These are phyloP conservation scores for Candida peoriensis DNA, from an alignment of 805 yeast genomes.

Conservation along the genomic window DNA sequence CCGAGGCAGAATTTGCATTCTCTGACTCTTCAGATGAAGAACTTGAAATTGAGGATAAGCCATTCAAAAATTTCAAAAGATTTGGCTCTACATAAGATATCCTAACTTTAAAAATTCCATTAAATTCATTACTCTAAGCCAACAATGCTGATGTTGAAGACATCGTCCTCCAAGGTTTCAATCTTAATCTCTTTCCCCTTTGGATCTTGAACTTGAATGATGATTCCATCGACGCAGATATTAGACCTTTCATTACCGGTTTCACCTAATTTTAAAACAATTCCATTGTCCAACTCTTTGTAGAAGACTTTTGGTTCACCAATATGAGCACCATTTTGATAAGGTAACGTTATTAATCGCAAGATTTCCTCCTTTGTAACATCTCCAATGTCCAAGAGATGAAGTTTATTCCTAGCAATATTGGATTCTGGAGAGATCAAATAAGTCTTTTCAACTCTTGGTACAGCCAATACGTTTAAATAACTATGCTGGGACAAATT, in stretches of 20 bases:
- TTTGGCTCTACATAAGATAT: background rate
- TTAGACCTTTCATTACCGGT: conserved; percentile 11
- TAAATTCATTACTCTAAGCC: background rate
- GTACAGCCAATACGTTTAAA: conserved; percentile 12
- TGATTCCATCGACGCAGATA: conserved; percentile 21
- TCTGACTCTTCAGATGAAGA: conserved; percentile 8
- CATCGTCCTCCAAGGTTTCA: conserved; percentile 2
- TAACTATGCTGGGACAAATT: conserved; percentile 10
- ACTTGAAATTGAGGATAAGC: conserved; percentile 3
- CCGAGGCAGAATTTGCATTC: background rate
- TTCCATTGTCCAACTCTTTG: conserved; percentile 2
- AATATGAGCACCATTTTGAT: conserved; percentile 15
- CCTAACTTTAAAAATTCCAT: conserved; percentile 1
- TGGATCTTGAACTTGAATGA: conserved; percentile 13
- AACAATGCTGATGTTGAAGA: background rate
- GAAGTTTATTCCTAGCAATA: conserved; percentile 11
- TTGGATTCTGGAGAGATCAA: conserved; percentile 21
- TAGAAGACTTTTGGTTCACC: conserved; percentile 8
- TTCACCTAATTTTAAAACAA: conserved; percentile 10
- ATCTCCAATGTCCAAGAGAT: conserved; percentile 14
- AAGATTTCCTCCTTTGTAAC: conserved; percentile 9
- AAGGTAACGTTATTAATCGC: conserved; percentile 14
- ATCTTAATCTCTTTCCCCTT: conserved; percentile 16
- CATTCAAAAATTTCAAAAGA: conserved; percentile 8
- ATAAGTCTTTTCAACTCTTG: conserved; percentile 18